Percentiles rank a stretch among this genome's conserved stretches.
phyloP scores from a whole-genome alignment of 371 early-diverging fungal genomes.

The Lichtheimia ramosa region DNA sequence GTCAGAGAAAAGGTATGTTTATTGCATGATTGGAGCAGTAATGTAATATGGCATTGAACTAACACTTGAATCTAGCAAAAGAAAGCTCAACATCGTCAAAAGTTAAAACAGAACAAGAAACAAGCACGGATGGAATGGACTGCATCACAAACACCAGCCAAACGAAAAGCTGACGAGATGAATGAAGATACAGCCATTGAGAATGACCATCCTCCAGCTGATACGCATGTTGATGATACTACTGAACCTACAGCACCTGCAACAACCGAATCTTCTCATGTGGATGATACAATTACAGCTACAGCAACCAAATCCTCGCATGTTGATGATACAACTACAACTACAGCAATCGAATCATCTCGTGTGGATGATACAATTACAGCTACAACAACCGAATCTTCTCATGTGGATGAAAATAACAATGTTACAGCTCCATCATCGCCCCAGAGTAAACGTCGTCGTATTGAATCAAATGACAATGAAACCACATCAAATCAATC shows the following conservation, averaged over 20 bases:
- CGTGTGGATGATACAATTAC: constrained; percentile 14
- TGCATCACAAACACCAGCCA: constrained; percentile 1
- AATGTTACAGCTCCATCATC: not conserved
- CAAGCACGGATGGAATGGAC: not conserved
- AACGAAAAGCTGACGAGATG: constrained; percentile 12
- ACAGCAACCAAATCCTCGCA: not conserved
- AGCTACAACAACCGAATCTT: not conserved
- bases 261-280: not conserved
- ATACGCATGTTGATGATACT: constrained; percentile 6
- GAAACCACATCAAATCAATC: not conserved
- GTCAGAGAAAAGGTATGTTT: constrained; percentile 12
- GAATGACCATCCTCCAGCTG: not conserved
- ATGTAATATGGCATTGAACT: not conserved
- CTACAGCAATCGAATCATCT: not conserved
- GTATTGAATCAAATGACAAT: not conserved
- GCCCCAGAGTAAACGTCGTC: constrained; percentile 1
- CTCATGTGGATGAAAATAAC: not conserved
- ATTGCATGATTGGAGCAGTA: no score
- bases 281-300: constrained; percentile 17
- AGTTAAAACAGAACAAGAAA: not conserved
- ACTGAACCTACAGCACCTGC: constrained; percentile 9
- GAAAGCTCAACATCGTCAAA: constrained; percentile 26
- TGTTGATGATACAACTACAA: constrained; percentile 16
- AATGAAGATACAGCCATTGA: constrained; percentile 7
- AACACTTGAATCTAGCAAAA: constrained; percentile 17